Base-by-base conservation (phyloP, 148 eudicot genomes). In the Rhododendron ovatum region DNA sequence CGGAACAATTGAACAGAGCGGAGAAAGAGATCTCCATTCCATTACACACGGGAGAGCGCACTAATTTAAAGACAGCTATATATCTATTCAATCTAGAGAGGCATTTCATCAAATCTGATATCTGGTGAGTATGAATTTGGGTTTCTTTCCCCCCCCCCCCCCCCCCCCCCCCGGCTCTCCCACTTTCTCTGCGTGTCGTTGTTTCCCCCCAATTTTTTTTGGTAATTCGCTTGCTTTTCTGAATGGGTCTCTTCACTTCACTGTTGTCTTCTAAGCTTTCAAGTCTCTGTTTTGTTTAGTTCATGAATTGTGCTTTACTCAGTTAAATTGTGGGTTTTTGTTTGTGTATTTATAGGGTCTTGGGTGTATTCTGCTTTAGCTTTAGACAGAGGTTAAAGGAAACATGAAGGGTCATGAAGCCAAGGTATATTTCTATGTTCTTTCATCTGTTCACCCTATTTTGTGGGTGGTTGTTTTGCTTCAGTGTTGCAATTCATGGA, bases 321-420 rank as follows among this genome's bases (percentile, higher is more conserved):
- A 33, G 7, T 10, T 67, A 67, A 73, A 73, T 30, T 73, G 43
- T 5, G 39, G 15, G 14, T 69, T 7, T 43, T 18, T 67, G 14
- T 17, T 18, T 69, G 26, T 7, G 14, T 28, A 43, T 59, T 59
- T 69, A 26, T 28, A 65, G 51, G 85, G 85, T 26, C 67, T 33
- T 26, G 43, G 43, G 78, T 43, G 78, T 69, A 26, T 69, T 71
- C 47, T 83, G 45, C 45, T 41, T 41, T 41, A 41, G 43, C 33
- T 83, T 33, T 61, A 7, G 39, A 80, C 22, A 28, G 26, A 26
- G 50, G 53, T 83, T n/a, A 73, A 82, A 30, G 83, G 67, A 82
- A 86, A 15, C 37, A 82, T 86, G 88, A 86, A 82, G 88, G 85
- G 85, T 75, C 81, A 82, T 30, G 88, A 86, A 57, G 74, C 88